Evolutionary conservation across 2,329 filamentous ascomycete species (phyloP).

Genomic region (Claviceps pazoutovae): DNA sequence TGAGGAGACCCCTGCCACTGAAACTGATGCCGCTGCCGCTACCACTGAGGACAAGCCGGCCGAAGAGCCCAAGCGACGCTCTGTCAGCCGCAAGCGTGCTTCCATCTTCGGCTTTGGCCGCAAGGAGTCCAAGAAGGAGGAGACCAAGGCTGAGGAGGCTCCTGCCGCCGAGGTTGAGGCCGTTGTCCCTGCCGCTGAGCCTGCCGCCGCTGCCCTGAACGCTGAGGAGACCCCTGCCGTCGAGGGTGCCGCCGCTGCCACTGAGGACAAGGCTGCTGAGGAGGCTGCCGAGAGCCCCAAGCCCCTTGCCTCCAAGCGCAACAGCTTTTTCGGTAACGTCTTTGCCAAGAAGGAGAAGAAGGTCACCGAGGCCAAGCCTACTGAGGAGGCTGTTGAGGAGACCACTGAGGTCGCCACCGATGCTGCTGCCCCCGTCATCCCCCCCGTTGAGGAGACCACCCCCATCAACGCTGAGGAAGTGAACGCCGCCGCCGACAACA

Average conservation of each 20-base stretch:
- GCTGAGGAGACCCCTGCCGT: constrained; percentile 23
- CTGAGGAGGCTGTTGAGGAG: constrained; percentile 26
- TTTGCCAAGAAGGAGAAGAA: constrained; percentile 48
- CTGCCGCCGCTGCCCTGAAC: constrained; percentile 20
- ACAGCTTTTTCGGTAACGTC: constrained; percentile 39
- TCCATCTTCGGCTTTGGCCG: constrained; percentile 51
- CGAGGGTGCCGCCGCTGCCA: constrained; percentile 17
- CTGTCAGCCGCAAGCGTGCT: constrained; percentile 49
- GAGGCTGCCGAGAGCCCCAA: constrained; percentile 29
- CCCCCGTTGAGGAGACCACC: constrained; percentile 42
- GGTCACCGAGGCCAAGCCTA: constrained; percentile 34
- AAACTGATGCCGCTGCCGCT: constrained; percentile 19
- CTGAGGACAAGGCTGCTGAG: constrained; percentile 19
- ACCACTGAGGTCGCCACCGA: constrained; percentile 30
- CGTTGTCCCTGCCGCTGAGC: constrained; percentile 21
- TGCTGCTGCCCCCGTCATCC: constrained; percentile 44
- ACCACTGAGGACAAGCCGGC: constrained; percentile 20
- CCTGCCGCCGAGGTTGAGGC: constrained; percentile 18
- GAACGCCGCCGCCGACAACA: constrained; percentile 32
- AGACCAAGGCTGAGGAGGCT: constrained; percentile 18
- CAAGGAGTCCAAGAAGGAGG: constrained; percentile 31
- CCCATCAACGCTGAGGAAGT: constrained; percentile 45
- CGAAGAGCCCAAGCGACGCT: constrained; percentile 47
- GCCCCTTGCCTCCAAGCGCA: constrained; percentile 37
- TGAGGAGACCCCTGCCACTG: constrained; percentile 18